Conservation (phyloP, 2,329 filamentous ascomycete genomes). For the Pseudomassariella vexata region DNA sequence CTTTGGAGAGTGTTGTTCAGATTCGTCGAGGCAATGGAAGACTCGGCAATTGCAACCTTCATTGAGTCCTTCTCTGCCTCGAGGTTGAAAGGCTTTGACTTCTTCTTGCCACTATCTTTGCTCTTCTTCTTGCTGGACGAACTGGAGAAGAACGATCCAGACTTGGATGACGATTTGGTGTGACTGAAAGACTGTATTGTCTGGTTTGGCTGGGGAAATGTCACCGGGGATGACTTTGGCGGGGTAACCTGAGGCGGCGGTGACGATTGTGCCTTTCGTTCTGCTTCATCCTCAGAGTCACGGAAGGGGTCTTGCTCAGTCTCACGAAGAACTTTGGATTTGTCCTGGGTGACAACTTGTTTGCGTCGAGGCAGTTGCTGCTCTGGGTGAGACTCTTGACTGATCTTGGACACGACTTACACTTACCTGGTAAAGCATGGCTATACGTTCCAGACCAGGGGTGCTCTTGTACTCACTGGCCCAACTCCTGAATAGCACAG, state of each 20-base stretch:
- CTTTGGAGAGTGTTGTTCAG: slow-evolving; percentile 80
- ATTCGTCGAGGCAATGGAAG: slow-evolving; percentile 87
- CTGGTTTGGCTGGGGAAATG: slow-evolving; percentile 19
- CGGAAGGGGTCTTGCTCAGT: slow-evolving; percentile 66
- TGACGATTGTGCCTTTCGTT: slow-evolving; percentile 24
- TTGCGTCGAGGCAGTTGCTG: slow-evolving; percentile 62
- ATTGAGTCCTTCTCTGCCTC: slow-evolving; percentile 84
- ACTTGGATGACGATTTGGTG: slow-evolving; percentile 25
- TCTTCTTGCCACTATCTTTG: slow-evolving; percentile 50
- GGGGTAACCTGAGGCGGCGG: slow-evolving; percentile 21
- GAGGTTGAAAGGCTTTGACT: slow-evolving; percentile 67
- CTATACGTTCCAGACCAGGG: slow-evolving; percentile 72
- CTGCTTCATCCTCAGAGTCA: slow-evolving; percentile 57
- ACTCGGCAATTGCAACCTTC: slow-evolving; percentile 81
- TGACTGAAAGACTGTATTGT: slow-evolving; percentile 32
- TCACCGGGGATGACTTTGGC: slow-evolving; percentile 21
- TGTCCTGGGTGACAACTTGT: slow-evolving; percentile 67
- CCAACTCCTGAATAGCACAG: slow-evolving; percentile 83
- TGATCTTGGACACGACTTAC: too few species aligned
- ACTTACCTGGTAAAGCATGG: slow-evolving; percentile 64
- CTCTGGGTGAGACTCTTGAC: slow-evolving; percentile 7
- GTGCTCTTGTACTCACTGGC: slow-evolving; percentile 73
- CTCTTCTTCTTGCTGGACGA: slow-evolving; percentile 38
- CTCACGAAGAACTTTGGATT: slow-evolving; percentile 78
- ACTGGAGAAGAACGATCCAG: slow-evolving; percentile 32